A percentile compares a stretch with the other conserved stretches of the same genome.
Conservation (phyloP, 78 protist genomes). For the Pigoraptor vietnamica region DNA sequence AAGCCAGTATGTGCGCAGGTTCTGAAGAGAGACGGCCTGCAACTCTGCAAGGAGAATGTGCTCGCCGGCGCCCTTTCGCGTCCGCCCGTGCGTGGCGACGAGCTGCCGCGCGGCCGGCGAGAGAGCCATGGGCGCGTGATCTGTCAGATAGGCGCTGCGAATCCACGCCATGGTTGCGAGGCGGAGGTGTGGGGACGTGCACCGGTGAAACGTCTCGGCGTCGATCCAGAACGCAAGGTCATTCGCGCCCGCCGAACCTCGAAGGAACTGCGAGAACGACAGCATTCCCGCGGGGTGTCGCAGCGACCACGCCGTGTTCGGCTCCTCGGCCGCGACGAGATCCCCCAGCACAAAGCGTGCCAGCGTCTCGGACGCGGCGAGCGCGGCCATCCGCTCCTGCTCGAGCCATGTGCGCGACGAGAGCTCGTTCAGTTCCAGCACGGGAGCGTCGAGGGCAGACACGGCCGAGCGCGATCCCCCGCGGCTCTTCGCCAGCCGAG, state of each 20-base stretch:
- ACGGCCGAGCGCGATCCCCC: not conserved
- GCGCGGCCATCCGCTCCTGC: not conserved
- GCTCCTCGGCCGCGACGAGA: not conserved
- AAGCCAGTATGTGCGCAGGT: too few species aligned
- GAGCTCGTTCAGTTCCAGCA: not conserved
- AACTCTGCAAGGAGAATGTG: not conserved
- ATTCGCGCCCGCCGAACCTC: not conserved
- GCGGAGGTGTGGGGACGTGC: not conserved
- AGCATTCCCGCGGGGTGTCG: not conserved
- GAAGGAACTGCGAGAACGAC: not conserved
- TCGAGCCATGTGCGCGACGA: not conserved
- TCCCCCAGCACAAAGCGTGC: not conserved
- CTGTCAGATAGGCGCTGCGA: not conserved
- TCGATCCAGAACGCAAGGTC: not conserved
- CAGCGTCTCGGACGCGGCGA: not conserved
- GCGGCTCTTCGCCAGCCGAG: not conserved
- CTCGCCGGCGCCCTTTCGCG: not conserved
- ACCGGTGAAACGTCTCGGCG: not conserved
- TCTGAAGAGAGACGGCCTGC: not conserved
- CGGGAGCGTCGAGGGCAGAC: not conserved
- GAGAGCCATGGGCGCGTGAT: not conserved
- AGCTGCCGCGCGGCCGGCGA: not conserved
- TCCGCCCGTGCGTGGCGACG: not conserved
- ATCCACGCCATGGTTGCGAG: not conserved
- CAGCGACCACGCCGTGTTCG: not conserved